These are phyloP conservation scores for Penicillium tannophilum DNA, from an alignment of 495 filamentous ascomycete species.

Conservation along the genomic window DNA sequence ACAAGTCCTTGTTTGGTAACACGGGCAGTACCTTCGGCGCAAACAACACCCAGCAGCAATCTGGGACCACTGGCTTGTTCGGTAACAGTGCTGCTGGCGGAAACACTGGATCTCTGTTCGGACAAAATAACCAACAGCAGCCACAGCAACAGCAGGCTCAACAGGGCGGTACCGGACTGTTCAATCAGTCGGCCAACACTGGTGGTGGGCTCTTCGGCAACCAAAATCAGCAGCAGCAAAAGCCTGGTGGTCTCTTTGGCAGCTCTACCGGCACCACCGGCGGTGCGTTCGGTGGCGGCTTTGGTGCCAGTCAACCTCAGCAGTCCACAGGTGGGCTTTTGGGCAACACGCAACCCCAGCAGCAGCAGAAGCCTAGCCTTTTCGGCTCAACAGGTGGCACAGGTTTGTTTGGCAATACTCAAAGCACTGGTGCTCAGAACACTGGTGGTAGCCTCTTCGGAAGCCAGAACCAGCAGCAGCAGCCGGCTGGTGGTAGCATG, in stretches of 20 bases:
- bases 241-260: slow-evolving; percentile 51
- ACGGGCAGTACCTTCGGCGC: slow-evolving; percentile 39
- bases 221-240: slow-evolving; percentile 43
- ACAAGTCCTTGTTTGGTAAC: slow-evolving; percentile 44
- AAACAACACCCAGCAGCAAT: slow-evolving; percentile 39
- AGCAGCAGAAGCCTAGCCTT: slow-evolving; percentile 56
- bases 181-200: slow-evolving; percentile 35
- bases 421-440: slow-evolving; percentile 35
- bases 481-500: slow-evolving; percentile 58
- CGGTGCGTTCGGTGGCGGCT: slow-evolving; percentile 17
- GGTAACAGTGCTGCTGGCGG: slow-evolving; percentile 31
- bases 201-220: slow-evolving; percentile 35
- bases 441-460: slow-evolving; percentile 45
- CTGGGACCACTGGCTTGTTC: slow-evolving; percentile 41
- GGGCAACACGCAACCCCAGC: slow-evolving; percentile 37
- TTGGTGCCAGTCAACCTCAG: slow-evolving; percentile 19
- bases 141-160: slow-evolving; percentile 39
- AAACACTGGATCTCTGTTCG: slow-evolving; percentile 42
- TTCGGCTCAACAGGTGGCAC: slow-evolving; percentile 30
- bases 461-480: slow-evolving; percentile 64
- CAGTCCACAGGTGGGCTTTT: slow-evolving; percentile 35
- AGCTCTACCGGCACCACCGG: slow-evolving; percentile 21
- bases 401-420: slow-evolving; percentile 49
- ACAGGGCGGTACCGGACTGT: slow-evolving; percentile 42
- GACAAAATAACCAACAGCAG: slow-evolving; percentile 46